Percentiles rank a stretch among this genome's conserved stretches.
Evolutionary conservation across 1,139 yeast genomes (phyloP).

Genomic region (Scheffersomyces parashehatae): DNA sequence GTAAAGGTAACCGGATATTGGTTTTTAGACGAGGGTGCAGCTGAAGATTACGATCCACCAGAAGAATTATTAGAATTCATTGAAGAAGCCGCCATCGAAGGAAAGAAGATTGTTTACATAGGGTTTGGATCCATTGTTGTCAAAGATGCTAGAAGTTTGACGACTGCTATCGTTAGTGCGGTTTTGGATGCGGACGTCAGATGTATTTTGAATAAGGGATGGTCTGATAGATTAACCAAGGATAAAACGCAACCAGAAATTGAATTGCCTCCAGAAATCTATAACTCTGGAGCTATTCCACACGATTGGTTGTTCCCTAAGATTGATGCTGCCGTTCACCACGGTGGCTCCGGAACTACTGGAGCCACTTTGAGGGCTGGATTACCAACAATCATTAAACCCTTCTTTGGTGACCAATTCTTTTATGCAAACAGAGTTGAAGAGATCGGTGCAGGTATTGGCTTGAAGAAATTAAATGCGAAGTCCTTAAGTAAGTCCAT

Average conservation of each 20-base stretch:
- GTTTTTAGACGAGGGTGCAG: conserved; percentile 77
- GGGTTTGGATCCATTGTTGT: conserved; percentile 98
- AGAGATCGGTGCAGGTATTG: conserved; percentile 86
- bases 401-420: conserved; percentile 95
- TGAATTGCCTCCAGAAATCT: conserved; percentile 68
- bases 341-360: conserved; percentile 97
- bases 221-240: conserved; percentile 74
- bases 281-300: conserved; percentile 71
- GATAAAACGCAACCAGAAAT: conserved; percentile 43
- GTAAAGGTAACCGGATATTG: conserved; percentile 92
- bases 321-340: conserved; percentile 93
- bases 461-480: conserved; percentile 65
- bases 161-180: conserved; percentile 76
- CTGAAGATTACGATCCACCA: conserved; percentile 64
- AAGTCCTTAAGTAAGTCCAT: conserved; percentile 67
- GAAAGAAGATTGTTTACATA: conserved; percentile 77
- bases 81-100: conserved; percentile 55
- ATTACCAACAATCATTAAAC: conserved; percentile 84
- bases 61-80: conserved; percentile 60
- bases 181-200: conserved; percentile 78
- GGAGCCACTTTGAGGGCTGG: conserved; percentile 91
- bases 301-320: conserved; percentile 94
- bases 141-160: conserved; percentile 73
- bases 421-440: conserved; percentile 86
- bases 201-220: conserved; percentile 88